Evolutionary conservation across 2,329 filamentous ascomycete genomes (phyloP).

Genomic region (Aspergillus sp.): DNA sequence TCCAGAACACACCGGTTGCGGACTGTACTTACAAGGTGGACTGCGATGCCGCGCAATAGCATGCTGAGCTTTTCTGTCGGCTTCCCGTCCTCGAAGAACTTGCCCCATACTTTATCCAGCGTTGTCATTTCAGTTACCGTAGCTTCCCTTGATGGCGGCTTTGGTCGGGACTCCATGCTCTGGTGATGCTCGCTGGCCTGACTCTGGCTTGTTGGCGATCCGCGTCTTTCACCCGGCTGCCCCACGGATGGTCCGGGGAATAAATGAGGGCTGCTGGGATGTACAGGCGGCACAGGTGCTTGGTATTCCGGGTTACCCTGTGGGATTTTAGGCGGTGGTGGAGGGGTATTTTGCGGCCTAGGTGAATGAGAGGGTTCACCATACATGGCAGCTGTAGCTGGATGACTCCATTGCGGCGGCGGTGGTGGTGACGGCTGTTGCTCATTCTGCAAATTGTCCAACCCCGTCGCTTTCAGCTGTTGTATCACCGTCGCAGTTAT

Average conservation of each 20-base stretch:
- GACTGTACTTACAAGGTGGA: conserved; percentile 63
- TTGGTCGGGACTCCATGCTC: conserved; percentile 38
- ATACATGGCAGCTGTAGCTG: conserved; percentile 17
- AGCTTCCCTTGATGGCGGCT: conserved; percentile 39
- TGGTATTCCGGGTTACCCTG: conserved; percentile 18
- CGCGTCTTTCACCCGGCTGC: conserved; percentile 29
- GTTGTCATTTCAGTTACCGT: conserved; percentile 56
- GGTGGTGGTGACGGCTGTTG: conserved; percentile 25
- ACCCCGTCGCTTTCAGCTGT: conserved; percentile 55
- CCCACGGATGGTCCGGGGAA: conserved; percentile 25
- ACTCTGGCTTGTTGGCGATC: conserved; percentile 42
- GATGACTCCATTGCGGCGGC: conserved; percentile 27
- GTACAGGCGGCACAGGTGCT: conserved; percentile 25
- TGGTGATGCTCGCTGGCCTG: conserved; percentile 37
- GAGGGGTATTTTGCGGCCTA: conserved; percentile 23
- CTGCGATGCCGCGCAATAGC: conserved; percentile 71
- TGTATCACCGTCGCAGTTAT: conserved; percentile 62
- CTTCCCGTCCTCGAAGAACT: conserved; percentile 68
- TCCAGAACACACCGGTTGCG: neutral
- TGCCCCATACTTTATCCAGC: conserved; percentile 74
- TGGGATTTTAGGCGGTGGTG: conserved; percentile 17
- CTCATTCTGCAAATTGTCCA: conserved; percentile 34
- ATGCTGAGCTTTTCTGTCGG: conserved; percentile 70
- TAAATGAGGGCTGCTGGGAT: conserved; percentile 24
- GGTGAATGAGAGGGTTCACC: conserved; percentile 25